These are phyloP conservation scores for Pyrenula massariospora DNA, from an alignment of 495 filamentous ascomycete genomes.

Conservation along the genomic window DNA sequence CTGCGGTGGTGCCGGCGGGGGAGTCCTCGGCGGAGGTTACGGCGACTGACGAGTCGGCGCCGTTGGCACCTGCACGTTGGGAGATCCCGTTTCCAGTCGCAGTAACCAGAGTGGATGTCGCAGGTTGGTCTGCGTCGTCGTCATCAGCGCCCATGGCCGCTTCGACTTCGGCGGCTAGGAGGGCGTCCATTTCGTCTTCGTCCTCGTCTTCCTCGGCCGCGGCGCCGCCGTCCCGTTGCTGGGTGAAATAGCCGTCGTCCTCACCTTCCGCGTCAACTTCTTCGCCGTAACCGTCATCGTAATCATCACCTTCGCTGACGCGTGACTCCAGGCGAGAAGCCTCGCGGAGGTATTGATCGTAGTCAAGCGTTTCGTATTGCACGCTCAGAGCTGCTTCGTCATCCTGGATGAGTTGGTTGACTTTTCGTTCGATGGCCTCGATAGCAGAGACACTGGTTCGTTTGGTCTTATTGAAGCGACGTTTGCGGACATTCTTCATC, in stretches of 20 bases:
- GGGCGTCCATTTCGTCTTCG: not conserved
- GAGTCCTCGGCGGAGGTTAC: not conserved
- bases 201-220: conserved; percentile 37
- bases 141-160: not conserved
- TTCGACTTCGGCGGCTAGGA: not conserved
- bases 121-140: not conserved
- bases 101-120: not conserved
- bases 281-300: conserved; percentile 34
- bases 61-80: too few relatives aligned
- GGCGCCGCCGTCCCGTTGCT: conserved; percentile 42
- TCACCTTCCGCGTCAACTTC: conserved; percentile 46
- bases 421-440: conserved; percentile 74
- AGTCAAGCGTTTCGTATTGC: conserved; percentile 55
- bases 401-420: conserved; percentile 60
- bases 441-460: conserved; percentile 74
- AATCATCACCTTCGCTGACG: conserved; percentile 30
- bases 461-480: conserved; percentile 65
- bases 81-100: too few relatives aligned
- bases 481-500: conserved; percentile 72
- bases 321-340: conserved; percentile 28
- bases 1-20: not conserved
- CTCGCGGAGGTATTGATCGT: conserved; percentile 32
- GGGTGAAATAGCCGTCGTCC: conserved; percentile 27
- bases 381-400: conserved; percentile 48
- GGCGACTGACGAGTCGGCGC: not conserved